Percentiles rank a stretch among this genome's conserved stretches.
These are phyloP conservation scores for Lactarius trivialis DNA, from an alignment of 768 basidiomycete species.

Conservation along the genomic window DNA sequence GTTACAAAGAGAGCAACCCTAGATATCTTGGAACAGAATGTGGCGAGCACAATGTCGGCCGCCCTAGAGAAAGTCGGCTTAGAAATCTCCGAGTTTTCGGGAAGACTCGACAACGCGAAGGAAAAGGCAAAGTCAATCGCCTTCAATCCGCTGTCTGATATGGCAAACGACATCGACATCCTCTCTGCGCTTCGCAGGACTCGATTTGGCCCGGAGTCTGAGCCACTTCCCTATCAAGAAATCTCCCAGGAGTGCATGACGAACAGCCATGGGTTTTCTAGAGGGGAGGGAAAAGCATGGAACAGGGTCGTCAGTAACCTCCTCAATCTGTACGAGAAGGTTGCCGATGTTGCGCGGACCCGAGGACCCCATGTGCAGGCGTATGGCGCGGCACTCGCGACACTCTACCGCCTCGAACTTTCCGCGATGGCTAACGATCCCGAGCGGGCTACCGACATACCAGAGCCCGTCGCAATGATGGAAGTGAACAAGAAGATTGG, in stretches of 20 bases:
- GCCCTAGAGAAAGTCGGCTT: constrained; percentile 19
- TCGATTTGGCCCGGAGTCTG: constrained; percentile 12
- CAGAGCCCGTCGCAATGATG: constrained; percentile 28
- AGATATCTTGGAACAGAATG: constrained; percentile 35
- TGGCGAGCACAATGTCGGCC: constrained; percentile 30
- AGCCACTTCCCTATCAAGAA: constrained; percentile 18
- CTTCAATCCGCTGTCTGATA: not conserved
- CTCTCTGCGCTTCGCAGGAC: not conserved
- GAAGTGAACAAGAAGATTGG: constrained; percentile 30
- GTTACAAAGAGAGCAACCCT: constrained; percentile 33
- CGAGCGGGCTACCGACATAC: constrained; percentile 21
- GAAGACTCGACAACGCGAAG: constrained; percentile 6
- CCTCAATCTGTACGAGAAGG: constrained; percentile 25
- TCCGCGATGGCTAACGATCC: constrained; percentile 23
- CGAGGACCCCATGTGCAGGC: constrained; percentile 31
- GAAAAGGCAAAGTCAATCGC: constrained; percentile 21
- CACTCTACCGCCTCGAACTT: constrained; percentile 30
- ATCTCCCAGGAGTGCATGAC: constrained; percentile 19
- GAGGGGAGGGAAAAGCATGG: constrained; percentile 27
- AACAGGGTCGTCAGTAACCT: constrained; percentile 21
- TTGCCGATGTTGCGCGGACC: constrained; percentile 25
- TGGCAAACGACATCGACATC: not conserved
- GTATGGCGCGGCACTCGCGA: constrained; percentile 31
- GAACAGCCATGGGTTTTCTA: constrained; percentile 21
- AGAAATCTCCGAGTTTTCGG: constrained; percentile 15